Percentiles rank a stretch among this genome's conserved stretches.
Conservation (phyloP, 2,329 filamentous ascomycete species). For the Aspergillus chevalieri region DNA sequence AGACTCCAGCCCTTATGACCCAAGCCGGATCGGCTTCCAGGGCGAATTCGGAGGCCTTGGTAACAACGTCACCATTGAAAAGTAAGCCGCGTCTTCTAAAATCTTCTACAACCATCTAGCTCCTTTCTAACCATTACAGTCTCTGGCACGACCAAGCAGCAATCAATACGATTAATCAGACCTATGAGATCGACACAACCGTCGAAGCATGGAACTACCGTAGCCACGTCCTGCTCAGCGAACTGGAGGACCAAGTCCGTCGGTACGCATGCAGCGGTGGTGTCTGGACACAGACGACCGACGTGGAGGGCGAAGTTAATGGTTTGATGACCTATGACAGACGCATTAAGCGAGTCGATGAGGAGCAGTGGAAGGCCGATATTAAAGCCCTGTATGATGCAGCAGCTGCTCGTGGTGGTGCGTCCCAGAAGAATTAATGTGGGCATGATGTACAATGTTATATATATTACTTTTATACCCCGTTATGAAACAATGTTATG, state of each 20-base stretch:
- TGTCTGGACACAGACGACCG: slow-evolving; percentile 68
- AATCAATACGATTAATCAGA: slow-evolving; percentile 57
- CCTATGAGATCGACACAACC: slow-evolving; percentile 59
- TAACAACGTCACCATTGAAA: slow-evolving; percentile 55
- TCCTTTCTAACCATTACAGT: slow-evolving; percentile 25
- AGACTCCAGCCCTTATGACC: slow-evolving; percentile 51
- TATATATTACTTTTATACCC: neutral
- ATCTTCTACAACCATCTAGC: no score
- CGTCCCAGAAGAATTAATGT: neutral
- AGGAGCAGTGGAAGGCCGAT: slow-evolving; percentile 54
- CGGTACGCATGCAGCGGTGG: slow-evolving; percentile 59
- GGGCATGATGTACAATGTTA: neutral
- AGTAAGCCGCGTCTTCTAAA: slow-evolving; percentile 38
- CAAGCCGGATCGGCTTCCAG: slow-evolving; percentile 58
- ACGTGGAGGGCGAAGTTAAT: slow-evolving; percentile 70
- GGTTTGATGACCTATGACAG: slow-evolving; percentile 65
- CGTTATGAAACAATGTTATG: neutral
- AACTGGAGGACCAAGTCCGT: slow-evolving; percentile 46
- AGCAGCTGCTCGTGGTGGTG: slow-evolving; percentile 28
- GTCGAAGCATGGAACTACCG: slow-evolving; percentile 62
- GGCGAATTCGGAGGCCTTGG: slow-evolving; percentile 68
- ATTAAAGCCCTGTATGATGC: slow-evolving; percentile 57
- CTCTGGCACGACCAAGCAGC: slow-evolving; percentile 60
- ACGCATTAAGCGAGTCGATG: slow-evolving; percentile 49
- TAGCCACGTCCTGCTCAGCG: slow-evolving; percentile 46